Evolutionary conservation across 192 early-diverging fungal species (phyloP), one percentile per base, ranked within the genome.

Genomic region (Gonapodya sp.): DNA sequence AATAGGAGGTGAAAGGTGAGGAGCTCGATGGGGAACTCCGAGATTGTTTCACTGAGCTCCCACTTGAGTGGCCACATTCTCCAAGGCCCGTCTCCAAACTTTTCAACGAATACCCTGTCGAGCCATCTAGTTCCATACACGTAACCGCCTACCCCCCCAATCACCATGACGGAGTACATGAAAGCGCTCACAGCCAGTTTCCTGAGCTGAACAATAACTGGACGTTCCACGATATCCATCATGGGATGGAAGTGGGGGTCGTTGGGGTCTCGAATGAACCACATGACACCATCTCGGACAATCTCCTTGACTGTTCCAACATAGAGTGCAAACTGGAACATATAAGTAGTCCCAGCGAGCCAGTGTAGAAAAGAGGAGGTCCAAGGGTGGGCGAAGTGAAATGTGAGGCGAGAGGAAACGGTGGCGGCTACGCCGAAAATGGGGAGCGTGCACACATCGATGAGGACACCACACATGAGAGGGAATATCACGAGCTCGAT

Each of bases 231-330:
- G 36, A 98, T 96, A 81, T 99, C 97, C 78, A 93, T 91, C 81
- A 99, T 94, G 1, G 96, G 95, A 82, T 96, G 92, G 84, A 97
- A 97, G 35, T 95, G 92, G 31, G 96, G 94, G 83, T 99, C 97
- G 74, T 95, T 96, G 0, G 96, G 97, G 82, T 99, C 97, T 73
- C 96, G 92, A 79, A 99, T 95, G 83, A 98, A 98, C 97, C 97
- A 99, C 89, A 99, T 90, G 33, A 98, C 94, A 30, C 97, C 97
- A 0, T 94, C 93, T 0, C 97, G 92, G 35, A 98, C 91, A 30
- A 96, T 88, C 46, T 93, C 89, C 35, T 96, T 89, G 35, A 94
- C 94, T 24, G 92, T 86, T 30, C 92, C 83, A 0, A 99, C 92
- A 84, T 96, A 96, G 1, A 92, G 86, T 0, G 97, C 93, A 89